A percentile compares a stretch with the other conserved stretches of the same genome.
Evolutionary conservation across 2,329 filamentous ascomycete genomes (phyloP).

Genomic region (Paracorniculantispora psalliotae): DNA sequence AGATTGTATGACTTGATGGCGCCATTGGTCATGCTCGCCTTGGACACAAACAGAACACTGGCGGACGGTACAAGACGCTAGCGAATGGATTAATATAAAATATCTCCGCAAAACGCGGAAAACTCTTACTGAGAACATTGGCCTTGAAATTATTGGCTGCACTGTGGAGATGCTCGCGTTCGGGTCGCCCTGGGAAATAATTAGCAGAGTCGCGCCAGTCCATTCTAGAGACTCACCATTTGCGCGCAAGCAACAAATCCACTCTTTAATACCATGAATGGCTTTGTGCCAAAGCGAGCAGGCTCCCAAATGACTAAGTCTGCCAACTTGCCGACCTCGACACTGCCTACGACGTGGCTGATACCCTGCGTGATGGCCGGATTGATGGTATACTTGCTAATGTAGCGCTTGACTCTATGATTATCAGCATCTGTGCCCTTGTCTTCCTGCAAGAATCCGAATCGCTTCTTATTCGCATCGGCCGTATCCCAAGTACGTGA

Average conservation of each 20-base stretch:
- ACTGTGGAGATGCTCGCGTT: conserved; percentile 75
- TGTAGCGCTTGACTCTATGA: conserved; percentile 84
- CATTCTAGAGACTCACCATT: conserved; percentile 57
- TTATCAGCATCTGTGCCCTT: conserved; percentile 78
- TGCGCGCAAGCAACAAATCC: conserved; percentile 77
- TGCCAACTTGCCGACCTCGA: conserved; percentile 85
- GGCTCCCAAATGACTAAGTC: conserved; percentile 87
- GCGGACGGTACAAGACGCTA: conserved; percentile 59
- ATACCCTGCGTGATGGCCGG: conserved; percentile 89
- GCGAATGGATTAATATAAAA: background rate
- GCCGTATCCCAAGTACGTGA: conserved; percentile 94
- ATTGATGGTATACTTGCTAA: conserved; percentile 96
- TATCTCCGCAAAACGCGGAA: too few relatives aligned
- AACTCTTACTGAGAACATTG: conserved; percentile 65
- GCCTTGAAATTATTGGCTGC: conserved; percentile 76
- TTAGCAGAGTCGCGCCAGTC: background rate
- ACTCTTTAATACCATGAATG: conserved; percentile 74
- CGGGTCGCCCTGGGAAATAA: conserved; percentile 58
- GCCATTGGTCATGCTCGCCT: conserved; percentile 63
- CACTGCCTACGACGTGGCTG: conserved; percentile 75
- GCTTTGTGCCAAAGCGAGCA: conserved; percentile 82
- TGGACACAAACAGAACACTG: conserved; percentile 78
- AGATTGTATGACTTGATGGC: conserved; percentile 67
- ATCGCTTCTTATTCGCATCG: conserved; percentile 90
- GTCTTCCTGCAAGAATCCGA: conserved; percentile 73